Conservation (phyloP, 2,329 filamentous ascomycete genomes). For the Aureobasidium sp. region DNA sequence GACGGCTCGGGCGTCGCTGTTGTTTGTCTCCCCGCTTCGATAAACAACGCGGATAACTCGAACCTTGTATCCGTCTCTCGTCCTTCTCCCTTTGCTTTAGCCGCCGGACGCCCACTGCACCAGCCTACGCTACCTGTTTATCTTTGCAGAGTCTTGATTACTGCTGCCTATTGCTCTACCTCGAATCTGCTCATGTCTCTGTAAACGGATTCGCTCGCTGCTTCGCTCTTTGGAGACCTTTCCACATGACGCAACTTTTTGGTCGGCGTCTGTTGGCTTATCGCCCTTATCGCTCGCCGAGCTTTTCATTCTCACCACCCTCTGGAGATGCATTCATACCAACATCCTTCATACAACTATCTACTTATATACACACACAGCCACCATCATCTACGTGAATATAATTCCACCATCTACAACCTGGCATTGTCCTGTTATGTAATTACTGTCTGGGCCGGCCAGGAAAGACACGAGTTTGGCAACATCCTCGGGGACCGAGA, state of each 20-base stretch:
- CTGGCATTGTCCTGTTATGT: constrained; percentile 58
- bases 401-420: constrained; percentile 38
- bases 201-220: background rate
- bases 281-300: background rate
- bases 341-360: background rate
- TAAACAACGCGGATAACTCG: background rate
- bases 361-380: background rate
- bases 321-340: background rate
- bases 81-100: constrained; percentile 9
- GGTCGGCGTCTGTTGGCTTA: background rate
- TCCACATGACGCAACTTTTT: background rate
- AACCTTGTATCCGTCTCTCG: background rate
- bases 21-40: constrained; percentile 4
- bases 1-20: background rate
- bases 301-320: background rate
- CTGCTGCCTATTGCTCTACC: background rate
- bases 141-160: background rate
- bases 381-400: constrained; percentile 16
- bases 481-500: constrained; percentile 55
- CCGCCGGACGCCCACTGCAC: background rate
- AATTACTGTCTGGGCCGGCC: constrained; percentile 52
- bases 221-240: background rate
- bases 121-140: background rate
- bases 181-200: background rate
- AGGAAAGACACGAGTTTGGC: constrained; percentile 55